Evolutionary conservation across 139 green algal genomes (phyloP), one percentile per base, ranked within the genome.

Genomic region (Chloropicon primus): DNA sequence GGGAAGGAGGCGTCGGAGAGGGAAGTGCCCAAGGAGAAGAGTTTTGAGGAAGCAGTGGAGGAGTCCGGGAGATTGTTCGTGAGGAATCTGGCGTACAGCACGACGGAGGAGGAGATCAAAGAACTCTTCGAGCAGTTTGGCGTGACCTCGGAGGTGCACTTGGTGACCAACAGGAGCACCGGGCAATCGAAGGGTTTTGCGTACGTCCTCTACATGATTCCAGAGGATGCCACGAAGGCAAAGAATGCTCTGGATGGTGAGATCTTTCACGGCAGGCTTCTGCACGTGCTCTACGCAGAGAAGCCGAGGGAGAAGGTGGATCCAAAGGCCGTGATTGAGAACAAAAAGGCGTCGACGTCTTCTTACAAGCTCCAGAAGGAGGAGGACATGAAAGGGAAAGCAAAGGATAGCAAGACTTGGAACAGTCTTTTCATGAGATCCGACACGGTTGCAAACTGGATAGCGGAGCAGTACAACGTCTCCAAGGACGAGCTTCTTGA

Each of bases 361-460:
- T 82, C 73, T 21, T 92, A 86, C 86, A 93, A 94, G 89, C 77
- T 75, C 1, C 26, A 90, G 71, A 85, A 85, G 26, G 93, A 94
- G 71, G 88, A 82, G 21, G 62, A 89, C 82, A 76, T 88, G n/a
- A 96, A 94, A 76, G 86, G 80, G 0, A 85, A 93, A 24, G 89
- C 90, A 3, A 84, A 84, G 71, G 91, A 96, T 81, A 86, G 86
- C 10, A 84, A 84, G 0, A 87, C 95, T 0, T 99, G 95, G 95
- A 98, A 94, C 87, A 91, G 88, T 1, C 86, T 99, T n/a, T 99
- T 98, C 87, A 97, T 99, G 90, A 85, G 95, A 10, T 28, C 89
- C 0, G 95, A 99, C 85, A 98, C 95, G 0, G 94, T 98, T 25
- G 91, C 93, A 1, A 92, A 92, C 72, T 92, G 90, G 10, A 87